Evolutionary conservation across 2,329 filamentous ascomycete genomes (phyloP), one percentile per base, ranked within the genome.

Genomic region (Pestalotiopsis sp.): DNA sequence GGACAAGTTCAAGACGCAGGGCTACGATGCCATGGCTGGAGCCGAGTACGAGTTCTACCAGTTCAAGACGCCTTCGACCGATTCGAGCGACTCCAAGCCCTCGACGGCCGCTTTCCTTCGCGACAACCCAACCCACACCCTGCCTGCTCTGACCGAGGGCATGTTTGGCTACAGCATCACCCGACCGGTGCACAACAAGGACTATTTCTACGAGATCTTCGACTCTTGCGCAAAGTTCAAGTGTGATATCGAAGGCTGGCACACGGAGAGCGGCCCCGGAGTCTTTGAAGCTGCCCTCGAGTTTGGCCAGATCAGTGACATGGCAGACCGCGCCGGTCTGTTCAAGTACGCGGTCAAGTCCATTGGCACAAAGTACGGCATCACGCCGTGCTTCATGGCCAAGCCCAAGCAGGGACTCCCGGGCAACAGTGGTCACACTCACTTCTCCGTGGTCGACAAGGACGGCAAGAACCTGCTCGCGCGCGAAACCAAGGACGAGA

Each of bases 301-400:
- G 78, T 98, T 97, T 73, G 92, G 92, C 65, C 93, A 97, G 78
- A 92, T 96, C 71, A 88, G 87, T 44, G 86, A 92, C 71, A 98
- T 98, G 93, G 96, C 96, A 1, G 96, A 99, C 79, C 91, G 92
- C 73, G 94, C 94, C 30, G 91, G 91, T 38, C 83, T 99, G 44
- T 99, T 98, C 89, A 99, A 99, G 86, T 91, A 97, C 74, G 90
- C 92, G 22, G 94, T 97, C 71, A 98, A 97, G 81, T 94, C 93
- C 10, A 88, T 97, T 52, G 93, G 93, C 58, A 92, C 89, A 67
- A 92, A 93, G 76, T 93, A 94, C 78, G 94, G 93, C 72, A 97
- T 99, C 76, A 97, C 94, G 0, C 96, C 96, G 0, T 97, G 93
- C 80, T 99, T 99, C 84, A 99, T 99, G 96, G 96, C 96, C 17